Evolutionary conservation across 257 asterid genomes (phyloP).

Genomic region (Anisodus tanguticus): DNA sequence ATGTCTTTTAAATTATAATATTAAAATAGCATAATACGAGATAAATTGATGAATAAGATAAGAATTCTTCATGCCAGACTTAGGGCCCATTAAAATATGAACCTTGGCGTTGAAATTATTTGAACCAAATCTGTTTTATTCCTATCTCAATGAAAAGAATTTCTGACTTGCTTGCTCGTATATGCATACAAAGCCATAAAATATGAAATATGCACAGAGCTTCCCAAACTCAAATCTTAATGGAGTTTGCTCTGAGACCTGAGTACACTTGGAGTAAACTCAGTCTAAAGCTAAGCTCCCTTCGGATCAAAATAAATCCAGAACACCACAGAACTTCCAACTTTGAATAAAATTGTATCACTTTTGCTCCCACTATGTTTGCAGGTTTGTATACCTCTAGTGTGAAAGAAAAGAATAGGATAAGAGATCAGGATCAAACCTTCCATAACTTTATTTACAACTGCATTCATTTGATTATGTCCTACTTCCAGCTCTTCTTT

Average conservation of each 20-base stretch:
- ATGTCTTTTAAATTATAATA: background rate
- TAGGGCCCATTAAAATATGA: too few relatives aligned
- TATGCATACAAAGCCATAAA: background rate
- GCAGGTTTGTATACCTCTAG: background rate
- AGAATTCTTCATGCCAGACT: too few relatives aligned
- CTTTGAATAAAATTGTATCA: background rate
- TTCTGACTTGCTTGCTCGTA: too few relatives aligned
- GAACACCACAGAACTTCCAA: background rate
- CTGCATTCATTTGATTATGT: slow-evolving; percentile 36
- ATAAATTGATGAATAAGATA: slow-evolving; percentile 8
- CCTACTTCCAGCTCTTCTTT: slow-evolving; percentile 52
- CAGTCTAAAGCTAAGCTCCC: background rate
- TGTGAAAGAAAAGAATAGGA: background rate
- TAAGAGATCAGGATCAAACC: slow-evolving; percentile 41
- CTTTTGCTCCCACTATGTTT: background rate
- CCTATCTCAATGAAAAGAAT: too few relatives aligned
- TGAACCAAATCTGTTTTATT: too few relatives aligned
- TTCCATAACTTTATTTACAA: slow-evolving; percentile 36
- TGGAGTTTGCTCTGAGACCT: background rate
- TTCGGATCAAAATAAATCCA: background rate
- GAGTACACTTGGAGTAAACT: background rate
- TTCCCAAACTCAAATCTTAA: background rate
- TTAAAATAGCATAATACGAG: background rate
- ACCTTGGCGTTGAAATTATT: too few relatives aligned
- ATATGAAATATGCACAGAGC: background rate